A percentile compares a stretch with the other conserved stretches of the same genome.
Evolutionary conservation across 345 rosid species (phyloP).

Genomic region (Citrus maxima): DNA sequence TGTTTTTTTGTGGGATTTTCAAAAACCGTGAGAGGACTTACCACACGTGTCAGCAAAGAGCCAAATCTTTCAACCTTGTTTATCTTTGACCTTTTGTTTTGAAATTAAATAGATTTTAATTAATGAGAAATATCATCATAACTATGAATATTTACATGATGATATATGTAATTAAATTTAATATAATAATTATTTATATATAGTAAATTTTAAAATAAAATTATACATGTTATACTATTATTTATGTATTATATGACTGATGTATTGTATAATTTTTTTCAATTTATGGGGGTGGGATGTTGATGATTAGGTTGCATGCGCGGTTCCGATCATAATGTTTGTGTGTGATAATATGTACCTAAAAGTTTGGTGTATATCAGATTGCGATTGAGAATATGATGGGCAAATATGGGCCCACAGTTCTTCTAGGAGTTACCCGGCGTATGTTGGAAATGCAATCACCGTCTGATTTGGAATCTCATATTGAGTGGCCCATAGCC

Average conservation of each 20-base stretch:
- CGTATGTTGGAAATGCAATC: background rate
- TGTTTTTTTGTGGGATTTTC: slow-evolving; percentile 18
- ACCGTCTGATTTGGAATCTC: background rate
- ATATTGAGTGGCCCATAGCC: background rate
- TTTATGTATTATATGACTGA: no score
- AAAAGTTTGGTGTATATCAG: slow-evolving; percentile 2
- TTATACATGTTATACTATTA: no score
- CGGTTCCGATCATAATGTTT: background rate
- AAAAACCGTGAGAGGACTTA: slow-evolving; percentile 7
- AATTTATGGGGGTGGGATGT: no score
- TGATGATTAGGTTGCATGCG: background rate
- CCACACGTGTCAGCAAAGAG: slow-evolving; percentile 22
- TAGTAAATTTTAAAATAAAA: no score
- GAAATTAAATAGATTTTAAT: background rate
- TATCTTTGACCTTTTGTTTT: background rate
- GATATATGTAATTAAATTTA: no score
- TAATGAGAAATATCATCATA: no score
- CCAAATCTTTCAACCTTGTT: background rate
- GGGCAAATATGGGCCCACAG: background rate
- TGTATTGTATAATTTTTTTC: no score
- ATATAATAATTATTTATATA: no score
- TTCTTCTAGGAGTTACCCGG: background rate
- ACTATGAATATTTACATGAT: no score
- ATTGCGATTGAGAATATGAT: background rate
- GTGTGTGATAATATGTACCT: background rate